phyloP scores from a whole-genome alignment of 1,139 yeast species.

The Geotrichum histeridarum region DNA sequence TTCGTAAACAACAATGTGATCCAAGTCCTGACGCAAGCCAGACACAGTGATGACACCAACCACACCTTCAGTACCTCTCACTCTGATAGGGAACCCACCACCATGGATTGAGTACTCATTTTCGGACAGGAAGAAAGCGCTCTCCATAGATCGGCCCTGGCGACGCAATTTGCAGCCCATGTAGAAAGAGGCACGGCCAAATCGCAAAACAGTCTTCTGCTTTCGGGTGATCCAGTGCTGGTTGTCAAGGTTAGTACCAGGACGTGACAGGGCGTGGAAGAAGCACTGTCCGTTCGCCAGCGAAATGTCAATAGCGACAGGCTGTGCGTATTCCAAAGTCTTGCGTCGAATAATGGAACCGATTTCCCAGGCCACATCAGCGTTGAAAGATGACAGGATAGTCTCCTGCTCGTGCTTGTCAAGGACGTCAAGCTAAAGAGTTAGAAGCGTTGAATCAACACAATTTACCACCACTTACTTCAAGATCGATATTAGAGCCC shows the following conservation, averaged over 20 bases:
- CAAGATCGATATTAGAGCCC: conserved; percentile 16
- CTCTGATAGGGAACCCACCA: conserved; percentile 55
- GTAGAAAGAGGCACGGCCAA: conserved; percentile 50
- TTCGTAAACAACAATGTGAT: conserved; percentile 30
- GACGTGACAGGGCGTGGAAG: conserved; percentile 48
- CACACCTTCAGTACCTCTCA: conserved; percentile 44
- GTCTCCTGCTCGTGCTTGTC: conserved; percentile 31
- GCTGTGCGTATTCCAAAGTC: conserved; percentile 27
- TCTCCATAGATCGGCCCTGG: conserved; percentile 31
- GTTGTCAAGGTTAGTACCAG: conserved; percentile 49
- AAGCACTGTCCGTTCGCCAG: conserved; percentile 47
- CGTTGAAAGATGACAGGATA: conserved; percentile 32
- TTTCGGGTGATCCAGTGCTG: conserved; percentile 58
- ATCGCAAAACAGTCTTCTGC: conserved; percentile 48
- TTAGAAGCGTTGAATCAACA: neutral
- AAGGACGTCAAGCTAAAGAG: conserved; percentile 25
- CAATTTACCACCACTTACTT: conserved; percentile 7
- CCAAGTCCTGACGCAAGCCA: conserved; percentile 44
- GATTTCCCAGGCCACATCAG: conserved; percentile 36
- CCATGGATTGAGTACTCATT: conserved; percentile 57
- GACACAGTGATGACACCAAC: conserved; percentile 56
- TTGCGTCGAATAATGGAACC: conserved; percentile 32
- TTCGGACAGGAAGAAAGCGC: conserved; percentile 43
- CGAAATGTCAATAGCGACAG: conserved; percentile 51
- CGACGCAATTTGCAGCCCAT: conserved; percentile 45